These are phyloP conservation scores for Pseudocercospora crystallina DNA, from an alignment of 2,329 filamentous ascomycete genomes.

Conservation along the genomic window DNA sequence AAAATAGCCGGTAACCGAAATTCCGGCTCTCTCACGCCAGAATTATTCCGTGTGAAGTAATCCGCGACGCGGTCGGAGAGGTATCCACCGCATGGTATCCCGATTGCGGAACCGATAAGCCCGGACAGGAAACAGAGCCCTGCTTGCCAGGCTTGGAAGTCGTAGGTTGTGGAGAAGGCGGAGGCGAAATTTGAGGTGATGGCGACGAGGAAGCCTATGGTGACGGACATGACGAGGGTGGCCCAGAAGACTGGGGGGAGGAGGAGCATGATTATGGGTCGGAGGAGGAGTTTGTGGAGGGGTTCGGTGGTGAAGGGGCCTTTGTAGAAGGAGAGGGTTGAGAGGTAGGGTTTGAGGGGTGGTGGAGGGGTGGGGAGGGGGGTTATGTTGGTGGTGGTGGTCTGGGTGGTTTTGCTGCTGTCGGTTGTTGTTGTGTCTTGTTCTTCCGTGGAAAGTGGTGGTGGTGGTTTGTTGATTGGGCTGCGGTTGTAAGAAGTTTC, in stretches of 20 bases:
- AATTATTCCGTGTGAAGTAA: conserved; percentile 20
- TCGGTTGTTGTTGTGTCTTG: no score
- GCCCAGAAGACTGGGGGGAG: conserved; percentile 58
- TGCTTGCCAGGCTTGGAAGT: conserved; percentile 33
- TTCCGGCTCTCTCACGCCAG: conserved; percentile 33
- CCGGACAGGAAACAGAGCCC: conserved; percentile 55
- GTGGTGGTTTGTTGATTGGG: no score
- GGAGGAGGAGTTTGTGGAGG: conserved; percentile 49
- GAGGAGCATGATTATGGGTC: conserved; percentile 49
- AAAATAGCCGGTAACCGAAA: conserved; percentile 36
- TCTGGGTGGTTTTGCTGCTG: no score
- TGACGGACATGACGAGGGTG: conserved; percentile 54
- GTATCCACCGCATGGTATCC: conserved; percentile 53
- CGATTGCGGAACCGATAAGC: conserved; percentile 50
- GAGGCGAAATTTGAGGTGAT: conserved; percentile 27
- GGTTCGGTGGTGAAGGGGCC: conserved; percentile 48
- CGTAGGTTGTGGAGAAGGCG: conserved; percentile 14
- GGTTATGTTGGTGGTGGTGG: no score
- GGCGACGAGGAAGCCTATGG: conserved; percentile 54
- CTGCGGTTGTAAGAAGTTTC: conserved; percentile 51
- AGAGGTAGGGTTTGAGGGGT: no score
- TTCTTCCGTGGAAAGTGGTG: no score
- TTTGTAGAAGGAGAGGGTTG: conserved; percentile 39
- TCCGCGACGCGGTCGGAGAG: conserved; percentile 36
- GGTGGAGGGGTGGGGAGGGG: no score